phyloP scores from a whole-genome alignment of 441 rosid species.

The Aleurites moluccanus region DNA sequence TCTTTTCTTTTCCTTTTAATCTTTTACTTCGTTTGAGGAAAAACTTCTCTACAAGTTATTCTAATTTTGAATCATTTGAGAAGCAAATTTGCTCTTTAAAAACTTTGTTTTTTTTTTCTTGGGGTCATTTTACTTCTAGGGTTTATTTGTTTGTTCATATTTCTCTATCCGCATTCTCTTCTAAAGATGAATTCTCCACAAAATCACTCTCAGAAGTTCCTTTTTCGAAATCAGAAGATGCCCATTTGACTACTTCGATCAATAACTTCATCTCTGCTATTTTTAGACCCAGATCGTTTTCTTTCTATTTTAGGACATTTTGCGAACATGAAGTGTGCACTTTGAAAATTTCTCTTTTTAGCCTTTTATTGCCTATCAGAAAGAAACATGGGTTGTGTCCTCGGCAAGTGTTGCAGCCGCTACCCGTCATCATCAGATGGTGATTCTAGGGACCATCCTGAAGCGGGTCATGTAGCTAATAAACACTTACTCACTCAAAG shows the following conservation, averaged over 20 bases:
- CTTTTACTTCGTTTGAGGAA: neutral
- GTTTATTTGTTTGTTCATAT: slow-evolving; percentile 9
- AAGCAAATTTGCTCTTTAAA: neutral
- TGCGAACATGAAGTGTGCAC: slow-evolving; percentile 24
- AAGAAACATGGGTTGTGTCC: slow-evolving; percentile 76
- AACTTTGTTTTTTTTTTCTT: neutral
- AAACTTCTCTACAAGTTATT: slow-evolving; percentile 12
- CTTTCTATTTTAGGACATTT: slow-evolving; percentile 27
- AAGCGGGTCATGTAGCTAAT: slow-evolving; percentile 23
- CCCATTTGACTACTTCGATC: slow-evolving; percentile 27
- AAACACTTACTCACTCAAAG: slow-evolving; percentile 54
- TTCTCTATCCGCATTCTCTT: slow-evolving; percentile 1
- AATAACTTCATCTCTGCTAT: slow-evolving; percentile 16
- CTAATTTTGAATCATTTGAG: slow-evolving; percentile 17
- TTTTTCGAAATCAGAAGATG: slow-evolving; percentile 25
- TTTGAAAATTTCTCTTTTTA: slow-evolving; percentile 7
- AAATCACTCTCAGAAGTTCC: slow-evolving; percentile 26
- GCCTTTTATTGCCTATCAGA: slow-evolving; percentile 8
- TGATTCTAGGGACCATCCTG: slow-evolving; percentile 43
- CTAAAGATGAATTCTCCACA: slow-evolving; percentile 26
- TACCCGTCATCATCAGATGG: slow-evolving; percentile 55
- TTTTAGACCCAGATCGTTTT: neutral
- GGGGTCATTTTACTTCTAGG: slow-evolving; percentile 21
- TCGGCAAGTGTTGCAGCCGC: slow-evolving; percentile 71
- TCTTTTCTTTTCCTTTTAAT: neutral